Base-by-base conservation (phyloP, 176 grass and related monocot species). In the Tillandsia leiboldiana region DNA sequence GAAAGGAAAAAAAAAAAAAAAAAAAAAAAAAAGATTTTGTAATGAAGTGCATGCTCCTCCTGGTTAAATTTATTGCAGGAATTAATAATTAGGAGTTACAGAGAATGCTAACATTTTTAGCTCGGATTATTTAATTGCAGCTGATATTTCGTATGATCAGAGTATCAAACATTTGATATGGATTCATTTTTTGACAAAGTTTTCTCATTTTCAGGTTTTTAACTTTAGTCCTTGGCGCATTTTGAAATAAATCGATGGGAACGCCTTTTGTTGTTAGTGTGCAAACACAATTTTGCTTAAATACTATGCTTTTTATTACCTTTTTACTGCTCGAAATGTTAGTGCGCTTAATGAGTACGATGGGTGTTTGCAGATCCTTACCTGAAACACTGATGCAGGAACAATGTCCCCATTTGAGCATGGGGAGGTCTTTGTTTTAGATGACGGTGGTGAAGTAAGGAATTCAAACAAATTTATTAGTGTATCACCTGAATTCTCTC, bases 321-420 rank as follows among this genome's bases (percentile, higher is more conserved):
- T 61, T 61, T 61, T 61, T 1, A 61, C 17, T 61, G 13, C 56
- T 18, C 13, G n/a, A 61, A 61, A 10, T 23, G 10, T 61, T 42
- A 42, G 15, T 18, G 56, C 56, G 56, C 56, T 22, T 61, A 22
- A 15, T 23, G 56, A 61, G 10, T 61, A 20, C 10, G 56, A 61
- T 61, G 56, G 1, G 56, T 61, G 17, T 66, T 27, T 48, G 13
- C 65, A 81, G 78, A 81, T 81, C 78, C 78, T 12, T 81, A 81
- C 70, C 54, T 81, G 22, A 81, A n/a, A 81, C 71, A 81, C 78
- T 68, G 78, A 81, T 75, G 78, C 78, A 47, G 78, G 78, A 58
- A 81, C 78, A 20, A 81, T 81, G 65, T 81, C 78, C 11, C 78
- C 78, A 24, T 81, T 75, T 64, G 78, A 81, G 71, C 78, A 81